Base-by-base conservation (phyloP, 805 yeast genomes). In the Candida maltosa region DNA sequence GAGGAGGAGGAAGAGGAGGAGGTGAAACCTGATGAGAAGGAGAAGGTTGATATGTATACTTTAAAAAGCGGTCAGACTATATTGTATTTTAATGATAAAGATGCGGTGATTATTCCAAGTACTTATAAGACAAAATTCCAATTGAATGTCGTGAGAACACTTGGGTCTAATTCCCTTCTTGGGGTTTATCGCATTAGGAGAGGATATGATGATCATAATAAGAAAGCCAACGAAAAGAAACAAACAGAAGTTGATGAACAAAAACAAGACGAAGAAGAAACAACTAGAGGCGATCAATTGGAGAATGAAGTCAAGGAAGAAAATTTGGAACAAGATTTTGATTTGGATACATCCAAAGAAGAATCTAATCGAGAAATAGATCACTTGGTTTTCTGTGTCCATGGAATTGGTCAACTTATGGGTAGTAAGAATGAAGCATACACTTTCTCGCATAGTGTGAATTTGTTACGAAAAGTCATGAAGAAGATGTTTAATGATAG, bases 401-500 rank as follows among this genome's bases (percentile, higher is more conserved):
- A 91, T 61, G 97, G 97, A 0, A 86, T 91, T 40, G 97, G 97
- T 2, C 97, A 91, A 58, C 75, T 80, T 15, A 62, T 91, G 34
- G 94, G 95, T 2, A 68, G 78, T 30, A 76, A 76, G 48, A 78
- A 82, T 50, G 89, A 88, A 47, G 78, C 83, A 33, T 81, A 89
- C 18, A 87, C 86, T 56, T 91, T 91, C 62, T 79, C 87, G 6
- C 95, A 88, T 52, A 88, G 88, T 23, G 75, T 87, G 21, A 85
- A 83, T 47, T 67, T 73, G 20, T 56, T 88, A 43, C 60, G 88
- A 39, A 62, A 69, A 32, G 72, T 78, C 31, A 64, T 83, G 65
- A 79, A 73, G 44, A 56, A 58, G 3, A 64, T 78, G 3, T 73
- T 69, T 39, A 48, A 58, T 4, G 60, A 71, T 14, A 67, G 71